phyloP scores from a whole-genome alignment of 2,329 filamentous ascomycete genomes.

The Fusarium albidum region DNA sequence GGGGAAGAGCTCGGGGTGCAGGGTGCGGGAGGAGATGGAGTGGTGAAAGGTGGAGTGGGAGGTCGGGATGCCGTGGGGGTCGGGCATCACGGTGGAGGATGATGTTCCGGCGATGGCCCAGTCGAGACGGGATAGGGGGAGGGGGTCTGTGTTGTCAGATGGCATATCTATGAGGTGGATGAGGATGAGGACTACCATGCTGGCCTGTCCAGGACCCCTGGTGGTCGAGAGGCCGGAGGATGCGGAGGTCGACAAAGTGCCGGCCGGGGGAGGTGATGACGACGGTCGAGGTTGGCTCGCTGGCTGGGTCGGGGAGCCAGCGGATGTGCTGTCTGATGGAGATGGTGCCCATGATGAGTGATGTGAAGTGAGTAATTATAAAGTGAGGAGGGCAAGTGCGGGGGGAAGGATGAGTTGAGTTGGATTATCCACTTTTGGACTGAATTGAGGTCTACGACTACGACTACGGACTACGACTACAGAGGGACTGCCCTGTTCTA shows the following conservation, averaged over 20 bases:
- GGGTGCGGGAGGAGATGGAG: conserved; percentile 64
- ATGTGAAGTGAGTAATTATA: too few species aligned
- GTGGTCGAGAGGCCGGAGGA: conserved; percentile 48
- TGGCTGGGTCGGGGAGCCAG: conserved; percentile 60
- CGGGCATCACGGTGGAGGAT: conserved; percentile 42
- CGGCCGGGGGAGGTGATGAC: conserved; percentile 67
- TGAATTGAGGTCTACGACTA: too few species aligned
- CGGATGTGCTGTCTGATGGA: conserved; percentile 67
- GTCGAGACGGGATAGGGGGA: conserved; percentile 55
- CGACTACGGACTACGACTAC: too few species aligned
- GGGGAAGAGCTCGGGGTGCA: conserved; percentile 46
- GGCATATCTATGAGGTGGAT: background rate
- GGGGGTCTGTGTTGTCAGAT: conserved; percentile 23
- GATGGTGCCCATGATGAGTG: conserved; percentile 54
- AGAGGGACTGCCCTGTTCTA: too few species aligned
- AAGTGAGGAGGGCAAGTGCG: too few species aligned
- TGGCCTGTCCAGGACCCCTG: conserved; percentile 27
- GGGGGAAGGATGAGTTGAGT: background rate
- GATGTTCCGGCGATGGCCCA: conserved; percentile 72
- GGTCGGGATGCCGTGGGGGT: conserved; percentile 38
- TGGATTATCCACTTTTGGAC: too few species aligned
- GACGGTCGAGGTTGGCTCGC: conserved; percentile 69
- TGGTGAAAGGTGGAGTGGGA: conserved; percentile 61
- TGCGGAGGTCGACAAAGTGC: conserved; percentile 69
- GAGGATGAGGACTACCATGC: conserved; percentile 18